Evolutionary conservation across 208 protist species (phyloP), one percentile per base, ranked within the genome.

Genomic region (Herpetomonas tarakana): DNA sequence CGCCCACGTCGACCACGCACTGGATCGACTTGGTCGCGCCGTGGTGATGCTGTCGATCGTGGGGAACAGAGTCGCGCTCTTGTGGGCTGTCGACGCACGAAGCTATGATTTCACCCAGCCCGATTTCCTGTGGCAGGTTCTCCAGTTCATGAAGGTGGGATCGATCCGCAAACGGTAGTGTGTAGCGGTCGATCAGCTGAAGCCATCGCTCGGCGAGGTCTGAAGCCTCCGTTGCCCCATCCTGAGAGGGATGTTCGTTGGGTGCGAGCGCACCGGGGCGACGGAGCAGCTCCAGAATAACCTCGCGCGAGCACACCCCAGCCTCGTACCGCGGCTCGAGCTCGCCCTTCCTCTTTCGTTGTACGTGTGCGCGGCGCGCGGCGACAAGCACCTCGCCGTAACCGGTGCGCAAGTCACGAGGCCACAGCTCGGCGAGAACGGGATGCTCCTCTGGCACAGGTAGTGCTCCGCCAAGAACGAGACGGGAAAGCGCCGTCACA

Each of bases 41-140:
- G 9, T 14, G 35, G 6, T 41, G 35, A 41, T 41, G 6, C 14
- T 6, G 6, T 41, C 14, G n/a, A n/a, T n/a, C n/a, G n/a, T n/a
- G n/a, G n/a, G n/a, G n/a, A n/a, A n/a, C n/a, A n/a, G n/a, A n/a
- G n/a, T n/a, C n/a, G n/a, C n/a, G n/a, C n/a, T n/a, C n/a, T n/a
- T n/a, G n/a, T n/a, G n/a, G n/a, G n/a, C n/a, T n/a, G n/a, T n/a
- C n/a, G n/a, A n/a, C n/a, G n/a, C n/a, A n/a, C n/a, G n/a, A n/a
- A n/a, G n/a, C 44, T 2, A 91, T 45, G 39, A 94, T 44, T 62
- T 91, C 87, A 7, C 81, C 78, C 27, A 94, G 86, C 14, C 76
- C 79, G 50, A 92, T 77, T 57, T 94, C 84, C 68, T 91, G 88
- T 30, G 88, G 84, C 28, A 90, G 58, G 58, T 92, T 94, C 67